These are phyloP conservation scores for Microcos paniculata DNA, from an alignment of 345 rosid species.

Conservation along the genomic window DNA sequence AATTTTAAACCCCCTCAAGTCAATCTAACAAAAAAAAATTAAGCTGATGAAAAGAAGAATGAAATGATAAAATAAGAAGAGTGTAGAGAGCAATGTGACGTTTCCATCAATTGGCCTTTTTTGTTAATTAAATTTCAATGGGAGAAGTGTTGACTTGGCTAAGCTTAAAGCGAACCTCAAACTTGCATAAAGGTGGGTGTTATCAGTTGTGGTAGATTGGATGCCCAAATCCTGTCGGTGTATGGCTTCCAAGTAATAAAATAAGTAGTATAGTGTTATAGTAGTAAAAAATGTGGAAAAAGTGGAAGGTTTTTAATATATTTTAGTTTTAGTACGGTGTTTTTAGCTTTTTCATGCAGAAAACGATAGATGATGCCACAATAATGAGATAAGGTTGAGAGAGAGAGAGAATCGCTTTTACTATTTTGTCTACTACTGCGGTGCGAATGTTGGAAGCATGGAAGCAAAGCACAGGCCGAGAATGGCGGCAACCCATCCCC, in stretches of 20 bases:
- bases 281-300: too few species aligned
- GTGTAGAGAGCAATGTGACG: neutral
- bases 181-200: neutral
- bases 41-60: neutral
- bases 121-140: neutral
- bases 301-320: neutral
- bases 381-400: conserved; percentile 16
- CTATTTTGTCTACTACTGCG: conserved; percentile 46
- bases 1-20: too few species aligned
- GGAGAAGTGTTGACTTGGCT: neutral
- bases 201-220: neutral
- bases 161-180: neutral
- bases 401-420: conserved; percentile 14
- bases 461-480: conserved; percentile 64
- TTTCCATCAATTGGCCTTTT: too few species aligned
- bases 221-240: neutral
- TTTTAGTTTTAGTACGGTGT: conserved; percentile 11
- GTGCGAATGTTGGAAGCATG: conserved; percentile 87
- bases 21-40: neutral
- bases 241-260: neutral
- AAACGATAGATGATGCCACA: too few species aligned
- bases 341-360: conserved; percentile 29
- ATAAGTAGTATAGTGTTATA: too few species aligned
- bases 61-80: neutral
- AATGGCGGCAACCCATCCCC: conserved; percentile 68